phyloP scores from a whole-genome alignment of 108 stramenopile species.

The Asterionellopsis glacialis region DNA sequence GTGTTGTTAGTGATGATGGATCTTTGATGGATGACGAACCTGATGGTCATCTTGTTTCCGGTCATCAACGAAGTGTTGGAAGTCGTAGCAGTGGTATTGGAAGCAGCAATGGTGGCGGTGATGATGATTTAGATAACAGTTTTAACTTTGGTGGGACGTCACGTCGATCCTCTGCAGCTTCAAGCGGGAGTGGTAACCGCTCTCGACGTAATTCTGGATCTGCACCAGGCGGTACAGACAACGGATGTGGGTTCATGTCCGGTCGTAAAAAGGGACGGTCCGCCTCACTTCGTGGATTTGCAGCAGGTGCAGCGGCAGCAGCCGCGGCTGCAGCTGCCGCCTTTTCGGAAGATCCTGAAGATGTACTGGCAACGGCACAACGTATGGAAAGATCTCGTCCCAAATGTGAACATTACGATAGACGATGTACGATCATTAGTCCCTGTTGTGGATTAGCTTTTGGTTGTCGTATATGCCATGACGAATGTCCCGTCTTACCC shows the following conservation, averaged over 20 bases:
- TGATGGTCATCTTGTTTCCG: no score
- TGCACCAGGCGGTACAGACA: constrained; percentile 5
- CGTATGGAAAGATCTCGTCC: constrained; percentile 64
- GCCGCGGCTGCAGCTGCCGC: constrained; percentile 7
- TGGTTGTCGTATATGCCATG: constrained; percentile 89
- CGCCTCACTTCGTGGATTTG: background rate
- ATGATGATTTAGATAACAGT: no score
- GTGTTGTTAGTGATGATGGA: no score
- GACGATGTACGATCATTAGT: constrained; percentile 76
- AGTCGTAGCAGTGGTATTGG: no score
- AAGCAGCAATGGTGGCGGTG: no score
- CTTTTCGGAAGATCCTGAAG: background rate
- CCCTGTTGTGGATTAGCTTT: constrained; percentile 85
- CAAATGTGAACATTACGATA: constrained; percentile 69
- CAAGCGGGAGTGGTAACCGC: background rate
- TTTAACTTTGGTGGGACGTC: no score
- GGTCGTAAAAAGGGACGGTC: constrained; percentile 4
- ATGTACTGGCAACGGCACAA: constrained; percentile 33
- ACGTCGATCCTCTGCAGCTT: no score
- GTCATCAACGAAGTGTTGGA: no score
- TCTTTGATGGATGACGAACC: no score
- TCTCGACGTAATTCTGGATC: constrained; percentile 2
- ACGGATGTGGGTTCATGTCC: constrained; percentile 14
- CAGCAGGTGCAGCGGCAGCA: constrained; percentile 5
- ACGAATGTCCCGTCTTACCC: constrained; percentile 71